Conservation (phyloP, 495 filamentous ascomycete species). For the Daldinia bambusicola region DNA sequence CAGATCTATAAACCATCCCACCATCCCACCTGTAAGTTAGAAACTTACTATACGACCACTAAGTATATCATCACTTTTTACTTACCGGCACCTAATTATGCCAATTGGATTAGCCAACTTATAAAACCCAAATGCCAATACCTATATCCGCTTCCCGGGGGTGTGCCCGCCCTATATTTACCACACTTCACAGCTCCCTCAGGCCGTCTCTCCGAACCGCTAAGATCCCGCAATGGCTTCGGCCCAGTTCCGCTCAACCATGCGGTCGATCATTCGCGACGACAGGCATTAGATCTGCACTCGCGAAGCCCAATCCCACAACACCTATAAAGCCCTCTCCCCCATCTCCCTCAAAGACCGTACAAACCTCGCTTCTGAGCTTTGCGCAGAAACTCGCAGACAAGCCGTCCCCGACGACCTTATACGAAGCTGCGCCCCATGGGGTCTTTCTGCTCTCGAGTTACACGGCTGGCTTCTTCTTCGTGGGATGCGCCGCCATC, state of each 20-base stretch:
- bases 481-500: conserved; percentile 65
- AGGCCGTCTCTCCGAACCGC: conserved; percentile 12
- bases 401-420: conserved; percentile 55
- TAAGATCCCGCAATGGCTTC: conserved; percentile 10
- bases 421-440: conserved; percentile 73
- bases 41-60: background rate
- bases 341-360: conserved; percentile 1
- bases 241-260: conserved; percentile 37
- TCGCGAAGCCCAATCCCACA: conserved; percentile 6
- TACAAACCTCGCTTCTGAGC: conserved; percentile 3
- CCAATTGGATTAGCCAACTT: conserved; percentile 7
- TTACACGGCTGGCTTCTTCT: conserved; percentile 66
- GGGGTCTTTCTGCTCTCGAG: conserved; percentile 65
- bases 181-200: conserved; percentile 18
- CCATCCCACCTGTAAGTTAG: background rate
- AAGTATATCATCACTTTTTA: background rate
- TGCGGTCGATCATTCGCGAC: conserved; percentile 51
- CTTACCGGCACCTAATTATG: conserved; percentile 7
- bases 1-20: conserved; percentile 1
- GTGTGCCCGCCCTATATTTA: conserved; percentile 22
- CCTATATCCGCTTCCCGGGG: conserved; percentile 25
- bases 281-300: conserved; percentile 49
- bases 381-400: conserved; percentile 59
- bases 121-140: conserved; percentile 19
- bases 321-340: background rate